Percentiles rank a stretch among this genome's conserved stretches.
Evolutionary conservation across 202 grass and related monocot genomes (phyloP).

Genomic region (Schoenoplectus tabernaemontani): DNA sequence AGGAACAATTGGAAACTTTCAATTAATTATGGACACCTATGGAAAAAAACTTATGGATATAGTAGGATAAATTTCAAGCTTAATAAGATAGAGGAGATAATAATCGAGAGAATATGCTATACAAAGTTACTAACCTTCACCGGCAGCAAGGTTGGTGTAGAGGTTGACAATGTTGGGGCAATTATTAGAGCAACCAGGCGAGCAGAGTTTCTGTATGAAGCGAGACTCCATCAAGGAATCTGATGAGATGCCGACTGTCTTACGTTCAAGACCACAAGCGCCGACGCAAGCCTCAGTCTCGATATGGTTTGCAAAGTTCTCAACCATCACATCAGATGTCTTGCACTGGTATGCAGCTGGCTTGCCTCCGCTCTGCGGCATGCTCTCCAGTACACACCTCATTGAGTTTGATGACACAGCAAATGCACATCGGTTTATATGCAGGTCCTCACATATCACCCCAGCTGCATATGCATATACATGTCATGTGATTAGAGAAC

Average conservation of each 20-base stretch:
- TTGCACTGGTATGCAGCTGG: conserved; percentile 46
- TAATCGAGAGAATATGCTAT: neutral
- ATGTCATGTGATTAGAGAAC: neutral
- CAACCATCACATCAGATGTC: conserved; percentile 55
- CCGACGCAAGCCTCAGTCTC: conserved; percentile 57
- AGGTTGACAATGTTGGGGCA: conserved; percentile 81
- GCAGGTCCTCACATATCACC: conserved; percentile 54
- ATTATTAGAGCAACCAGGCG: conserved; percentile 27
- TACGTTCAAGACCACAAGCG: conserved; percentile 52
- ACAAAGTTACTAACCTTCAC: conserved; percentile 55
- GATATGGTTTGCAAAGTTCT: conserved; percentile 29
- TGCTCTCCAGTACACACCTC: conserved; percentile 68
- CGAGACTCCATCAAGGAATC: conserved; percentile 50
- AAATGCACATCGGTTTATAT: conserved; percentile 57
- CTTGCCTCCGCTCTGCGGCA: conserved; percentile 14
- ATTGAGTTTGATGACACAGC: conserved; percentile 53
- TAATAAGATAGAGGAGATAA: neutral
- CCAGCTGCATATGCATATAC: conserved; percentile 18
- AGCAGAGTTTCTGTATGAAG: conserved; percentile 44
- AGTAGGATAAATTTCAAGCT: neutral
- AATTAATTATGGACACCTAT: neutral
- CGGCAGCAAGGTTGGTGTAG: conserved; percentile 69
- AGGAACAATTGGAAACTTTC: too few species aligned
- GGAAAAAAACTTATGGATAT: neutral
- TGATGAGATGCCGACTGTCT: conserved; percentile 62